These are phyloP conservation scores for Tricholoma saponaceum DNA, from an alignment of 768 basidiomycete species.

Conservation along the genomic window DNA sequence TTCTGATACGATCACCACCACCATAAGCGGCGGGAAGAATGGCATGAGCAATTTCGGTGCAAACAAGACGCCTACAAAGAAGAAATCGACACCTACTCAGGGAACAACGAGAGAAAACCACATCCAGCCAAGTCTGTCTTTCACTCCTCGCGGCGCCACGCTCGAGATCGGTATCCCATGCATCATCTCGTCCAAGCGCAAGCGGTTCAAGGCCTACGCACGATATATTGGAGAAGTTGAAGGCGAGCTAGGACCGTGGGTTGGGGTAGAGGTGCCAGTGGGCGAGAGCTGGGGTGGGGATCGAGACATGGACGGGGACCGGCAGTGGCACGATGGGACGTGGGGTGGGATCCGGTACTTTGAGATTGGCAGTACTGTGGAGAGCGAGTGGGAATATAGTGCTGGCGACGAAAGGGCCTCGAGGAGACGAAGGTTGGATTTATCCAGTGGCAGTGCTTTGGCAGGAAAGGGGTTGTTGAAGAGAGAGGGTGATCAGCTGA, in stretches of 20 bases:
- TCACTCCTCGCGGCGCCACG: conserved; percentile 55
- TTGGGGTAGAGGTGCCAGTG: conserved; percentile 86
- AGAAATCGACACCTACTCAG: conserved; percentile 16
- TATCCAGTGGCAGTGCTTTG: conserved; percentile 22
- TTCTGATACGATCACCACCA: conserved; percentile 41
- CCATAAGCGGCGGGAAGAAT: conserved; percentile 12
- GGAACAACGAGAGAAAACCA: conserved; percentile 14
- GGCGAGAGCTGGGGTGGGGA: conserved; percentile 26
- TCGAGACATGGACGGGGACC: conserved; percentile 37
- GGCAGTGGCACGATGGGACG: conserved; percentile 84
- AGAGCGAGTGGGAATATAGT: conserved; percentile 63
- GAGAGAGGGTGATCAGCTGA: conserved; percentile 39
- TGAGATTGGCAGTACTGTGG: conserved; percentile 52
- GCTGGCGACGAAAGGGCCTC: conserved; percentile 42
- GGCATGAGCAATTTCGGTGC: not conserved
- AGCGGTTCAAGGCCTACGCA: conserved; percentile 82
- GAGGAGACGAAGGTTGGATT: conserved; percentile 42
- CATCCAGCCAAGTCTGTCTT: conserved; percentile 13
- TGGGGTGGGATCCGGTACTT: conserved; percentile 84
- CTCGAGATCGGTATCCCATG: conserved; percentile 88
- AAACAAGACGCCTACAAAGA: conserved; percentile 1
- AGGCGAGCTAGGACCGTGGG: conserved; percentile 83
- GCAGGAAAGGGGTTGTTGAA: conserved; percentile 31
- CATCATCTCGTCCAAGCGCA: conserved; percentile 79
- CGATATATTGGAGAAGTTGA: conserved; percentile 85